Conservation (phyloP, 768 basidiomycete genomes). For the Russula compacta region DNA sequence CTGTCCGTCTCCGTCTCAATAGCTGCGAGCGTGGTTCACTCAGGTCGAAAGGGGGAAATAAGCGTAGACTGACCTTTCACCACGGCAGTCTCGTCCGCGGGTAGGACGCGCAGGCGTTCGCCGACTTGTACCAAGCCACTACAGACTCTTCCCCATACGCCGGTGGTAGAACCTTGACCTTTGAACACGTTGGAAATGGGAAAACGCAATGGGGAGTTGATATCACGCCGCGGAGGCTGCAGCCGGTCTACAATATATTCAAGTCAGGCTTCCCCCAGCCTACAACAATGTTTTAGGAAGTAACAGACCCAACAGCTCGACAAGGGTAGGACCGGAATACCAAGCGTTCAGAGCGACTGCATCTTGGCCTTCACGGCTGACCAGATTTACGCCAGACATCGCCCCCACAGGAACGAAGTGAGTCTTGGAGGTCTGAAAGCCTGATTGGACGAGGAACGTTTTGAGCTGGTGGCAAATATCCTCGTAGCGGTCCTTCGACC, state of each 20-base stretch:
- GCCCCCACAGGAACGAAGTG: slow-evolving; percentile 86
- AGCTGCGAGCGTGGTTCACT: slow-evolving; percentile 34
- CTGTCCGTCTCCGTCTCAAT: slow-evolving; percentile 76
- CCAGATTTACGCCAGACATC: slow-evolving; percentile 81
- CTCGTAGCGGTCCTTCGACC: slow-evolving; percentile 76
- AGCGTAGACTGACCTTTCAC: slow-evolving; percentile 43
- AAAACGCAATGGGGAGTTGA: slow-evolving; percentile 67
- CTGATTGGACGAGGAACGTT: slow-evolving; percentile 80
- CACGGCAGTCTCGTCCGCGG: slow-evolving; percentile 82
- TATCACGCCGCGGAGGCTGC: slow-evolving; percentile 72
- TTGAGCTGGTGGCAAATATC: slow-evolving; percentile 68
- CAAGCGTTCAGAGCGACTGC: slow-evolving; percentile 47
- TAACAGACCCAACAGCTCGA: slow-evolving; percentile 65
- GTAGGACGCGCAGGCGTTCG: slow-evolving; percentile 75
- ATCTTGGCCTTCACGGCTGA: slow-evolving; percentile 39
- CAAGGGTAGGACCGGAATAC: slow-evolving; percentile 82
- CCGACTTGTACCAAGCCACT: slow-evolving; percentile 90
- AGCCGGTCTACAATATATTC: slow-evolving; percentile 49
- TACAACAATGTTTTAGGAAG: neutral
- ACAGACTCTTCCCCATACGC: slow-evolving; percentile 75
- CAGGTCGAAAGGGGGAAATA: neutral
- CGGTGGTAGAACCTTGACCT: slow-evolving; percentile 68
- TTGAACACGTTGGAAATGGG: slow-evolving; percentile 96
- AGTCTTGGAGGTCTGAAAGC: slow-evolving; percentile 72
- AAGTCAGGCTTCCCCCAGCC: neutral